Evolutionary conservation across 2,329 filamentous ascomycete genomes (phyloP).

Genomic region (Pestalotiopsis sp.): DNA sequence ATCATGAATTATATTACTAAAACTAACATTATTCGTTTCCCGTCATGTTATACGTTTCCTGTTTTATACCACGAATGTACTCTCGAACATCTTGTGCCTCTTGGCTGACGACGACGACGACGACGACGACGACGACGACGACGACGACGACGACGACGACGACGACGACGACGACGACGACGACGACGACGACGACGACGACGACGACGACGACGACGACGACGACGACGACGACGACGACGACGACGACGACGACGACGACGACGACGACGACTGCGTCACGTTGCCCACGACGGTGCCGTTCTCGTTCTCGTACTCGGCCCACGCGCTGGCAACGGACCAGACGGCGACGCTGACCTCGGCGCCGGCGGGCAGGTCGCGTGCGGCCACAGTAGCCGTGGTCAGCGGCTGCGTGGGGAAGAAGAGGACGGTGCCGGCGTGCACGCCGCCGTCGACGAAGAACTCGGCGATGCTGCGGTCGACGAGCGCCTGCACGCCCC

Average conservation of each 20-base stretch:
- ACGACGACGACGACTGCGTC: conserved; percentile 11
- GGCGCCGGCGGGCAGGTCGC: conserved; percentile 36
- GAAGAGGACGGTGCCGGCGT: conserved; percentile 52
- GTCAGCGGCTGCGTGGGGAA: conserved; percentile 48
- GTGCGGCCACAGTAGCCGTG: conserved; percentile 34
- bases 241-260: background rate
- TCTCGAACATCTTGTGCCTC: conserved; percentile 23
- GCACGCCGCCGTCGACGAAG: conserved; percentile 54
- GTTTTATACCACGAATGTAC: conserved; percentile 13
- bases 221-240: background rate
- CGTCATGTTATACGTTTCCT: background rate
- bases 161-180: background rate
- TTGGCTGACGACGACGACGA: conserved; percentile 4
- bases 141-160: background rate
- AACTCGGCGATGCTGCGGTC: conserved; percentile 59
- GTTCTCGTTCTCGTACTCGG: conserved; percentile 23
- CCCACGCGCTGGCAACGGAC: conserved; percentile 41
- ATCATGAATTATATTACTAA: background rate
- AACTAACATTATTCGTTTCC: background rate
- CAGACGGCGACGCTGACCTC: conserved; percentile 38
- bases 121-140: background rate
- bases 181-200: background rate
- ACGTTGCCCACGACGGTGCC: conserved; percentile 29
- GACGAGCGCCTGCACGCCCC: conserved; percentile 48
- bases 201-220: background rate